Conservation (phyloP, 2,329 filamentous ascomycete species). For the Teratosphaeria zuluensis region DNA sequence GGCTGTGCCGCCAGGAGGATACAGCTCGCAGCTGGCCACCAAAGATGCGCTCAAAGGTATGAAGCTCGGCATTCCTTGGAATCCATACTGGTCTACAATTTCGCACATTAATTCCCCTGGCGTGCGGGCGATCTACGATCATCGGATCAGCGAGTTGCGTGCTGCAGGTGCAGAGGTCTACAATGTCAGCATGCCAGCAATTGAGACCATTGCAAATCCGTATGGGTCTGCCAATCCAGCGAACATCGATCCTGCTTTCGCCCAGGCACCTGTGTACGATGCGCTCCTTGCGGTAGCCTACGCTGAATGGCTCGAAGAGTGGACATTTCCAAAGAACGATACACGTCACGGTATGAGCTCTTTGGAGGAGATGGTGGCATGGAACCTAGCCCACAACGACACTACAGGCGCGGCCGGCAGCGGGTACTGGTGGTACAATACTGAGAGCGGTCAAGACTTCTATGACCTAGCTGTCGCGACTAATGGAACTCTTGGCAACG, state of each 20-base stretch:
- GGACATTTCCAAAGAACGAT: not conserved
- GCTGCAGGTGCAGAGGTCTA: not conserved
- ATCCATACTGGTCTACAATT: not conserved
- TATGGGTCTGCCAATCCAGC: not conserved
- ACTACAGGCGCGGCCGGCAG: not conserved
- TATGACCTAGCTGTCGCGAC: not conserved
- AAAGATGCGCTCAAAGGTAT: not conserved
- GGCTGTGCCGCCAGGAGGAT: constrained; percentile 42
- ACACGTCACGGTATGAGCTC: not conserved
- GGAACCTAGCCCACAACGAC: not conserved
- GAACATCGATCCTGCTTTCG: not conserved
- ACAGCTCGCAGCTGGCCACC: constrained; percentile 44
- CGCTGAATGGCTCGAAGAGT: not conserved
- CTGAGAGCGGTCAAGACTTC: not conserved
- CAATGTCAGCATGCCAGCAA: not conserved
- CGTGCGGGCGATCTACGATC: not conserved
- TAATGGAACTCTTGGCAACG: not conserved
- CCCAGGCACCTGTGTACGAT: not conserved
- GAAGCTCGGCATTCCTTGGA: not conserved
- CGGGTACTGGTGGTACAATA: not conserved
- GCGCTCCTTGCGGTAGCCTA: not conserved
- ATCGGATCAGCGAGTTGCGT: not conserved
- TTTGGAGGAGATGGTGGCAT: not conserved
- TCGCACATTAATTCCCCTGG: not conserved
- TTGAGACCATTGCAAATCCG: not conserved